Evolutionary conservation across 192 early-diverging fungal species (phyloP).

Genomic region (Rhizoclosmatium sp.): DNA sequence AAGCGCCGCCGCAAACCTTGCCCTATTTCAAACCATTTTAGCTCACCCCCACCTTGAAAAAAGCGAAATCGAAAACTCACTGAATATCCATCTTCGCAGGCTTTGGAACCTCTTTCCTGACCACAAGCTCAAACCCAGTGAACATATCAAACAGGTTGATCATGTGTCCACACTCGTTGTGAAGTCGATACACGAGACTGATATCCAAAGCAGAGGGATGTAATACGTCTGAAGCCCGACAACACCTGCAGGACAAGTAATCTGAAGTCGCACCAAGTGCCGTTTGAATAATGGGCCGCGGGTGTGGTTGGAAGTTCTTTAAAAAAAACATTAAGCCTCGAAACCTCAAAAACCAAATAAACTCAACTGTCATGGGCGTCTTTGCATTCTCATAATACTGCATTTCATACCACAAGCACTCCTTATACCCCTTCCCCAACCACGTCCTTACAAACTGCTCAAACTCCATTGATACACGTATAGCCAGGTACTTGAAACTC

Average conservation of each 20-base stretch:
- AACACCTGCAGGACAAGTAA: constrained; percentile 88
- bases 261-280: constrained; percentile 78
- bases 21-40: constrained; percentile 48
- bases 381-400: too few species aligned
- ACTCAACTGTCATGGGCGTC: too few species aligned
- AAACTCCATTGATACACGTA: too few species aligned
- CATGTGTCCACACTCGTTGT: constrained; percentile 90
- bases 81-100: constrained; percentile 62
- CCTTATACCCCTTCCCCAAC: too few species aligned
- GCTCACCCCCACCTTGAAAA: background rate
- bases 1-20: constrained; percentile 85
- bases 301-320: constrained; percentile 84
- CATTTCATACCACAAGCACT: too few species aligned
- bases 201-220: constrained; percentile 80
- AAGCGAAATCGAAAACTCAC: constrained; percentile 44
- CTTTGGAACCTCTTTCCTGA: constrained; percentile 64
- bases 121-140: constrained; percentile 80
- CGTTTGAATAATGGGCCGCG: constrained; percentile 83
- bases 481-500: too few species aligned
- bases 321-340: background rate
- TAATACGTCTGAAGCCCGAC: constrained; percentile 58
- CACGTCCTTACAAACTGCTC: too few species aligned
- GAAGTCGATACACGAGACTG: constrained; percentile 87
- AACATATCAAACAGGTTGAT: constrained; percentile 97
- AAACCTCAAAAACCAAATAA: too few species aligned